Evolutionary conservation across 805 yeast species (phyloP).

Genomic region (Ogataea populi-albae): DNA sequence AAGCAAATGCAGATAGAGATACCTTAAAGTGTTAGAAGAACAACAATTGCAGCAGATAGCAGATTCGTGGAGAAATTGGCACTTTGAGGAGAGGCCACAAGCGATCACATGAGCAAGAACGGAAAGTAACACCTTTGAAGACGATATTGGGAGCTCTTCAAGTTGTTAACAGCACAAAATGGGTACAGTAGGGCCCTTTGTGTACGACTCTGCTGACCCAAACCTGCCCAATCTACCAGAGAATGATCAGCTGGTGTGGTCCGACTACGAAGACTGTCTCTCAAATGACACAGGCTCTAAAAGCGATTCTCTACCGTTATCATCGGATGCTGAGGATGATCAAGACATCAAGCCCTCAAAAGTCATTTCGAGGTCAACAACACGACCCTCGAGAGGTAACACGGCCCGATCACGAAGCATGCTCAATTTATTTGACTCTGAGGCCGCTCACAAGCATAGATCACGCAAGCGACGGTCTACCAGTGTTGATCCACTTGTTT

Average conservation of each 20-base stretch:
- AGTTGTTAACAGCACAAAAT: too few relatives aligned
- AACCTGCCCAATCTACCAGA: slow-evolving; percentile 38
- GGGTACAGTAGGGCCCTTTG: slow-evolving; percentile 3
- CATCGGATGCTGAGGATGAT: too few relatives aligned
- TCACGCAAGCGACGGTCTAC: neutral
- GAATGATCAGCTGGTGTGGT: slow-evolving; percentile 29
- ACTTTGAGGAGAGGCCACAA: too few relatives aligned
- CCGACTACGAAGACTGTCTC: slow-evolving; percentile 32
- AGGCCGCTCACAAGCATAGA: neutral
- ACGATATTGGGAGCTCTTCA: too few relatives aligned
- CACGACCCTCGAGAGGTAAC: neutral
- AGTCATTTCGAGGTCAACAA: neutral
- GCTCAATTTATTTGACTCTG: neutral
- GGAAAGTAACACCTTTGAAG: too few relatives aligned
- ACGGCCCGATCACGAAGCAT: neutral
- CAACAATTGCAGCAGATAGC: too few relatives aligned
- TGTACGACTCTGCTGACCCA: slow-evolving; percentile 43
- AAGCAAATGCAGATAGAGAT: too few relatives aligned
- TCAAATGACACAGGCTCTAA: slow-evolving; percentile 13
- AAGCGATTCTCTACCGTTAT: too few relatives aligned
- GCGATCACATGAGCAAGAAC: too few relatives aligned
- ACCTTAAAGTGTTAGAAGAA: neutral
- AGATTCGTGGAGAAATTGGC: too few relatives aligned
- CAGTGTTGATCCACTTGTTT: neutral
- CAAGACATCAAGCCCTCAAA: too few relatives aligned